Percentiles rank a stretch among this genome's conserved stretches.
Conservation (phyloP, 768 basidiomycete genomes). For the Psilocybe sp. region DNA sequence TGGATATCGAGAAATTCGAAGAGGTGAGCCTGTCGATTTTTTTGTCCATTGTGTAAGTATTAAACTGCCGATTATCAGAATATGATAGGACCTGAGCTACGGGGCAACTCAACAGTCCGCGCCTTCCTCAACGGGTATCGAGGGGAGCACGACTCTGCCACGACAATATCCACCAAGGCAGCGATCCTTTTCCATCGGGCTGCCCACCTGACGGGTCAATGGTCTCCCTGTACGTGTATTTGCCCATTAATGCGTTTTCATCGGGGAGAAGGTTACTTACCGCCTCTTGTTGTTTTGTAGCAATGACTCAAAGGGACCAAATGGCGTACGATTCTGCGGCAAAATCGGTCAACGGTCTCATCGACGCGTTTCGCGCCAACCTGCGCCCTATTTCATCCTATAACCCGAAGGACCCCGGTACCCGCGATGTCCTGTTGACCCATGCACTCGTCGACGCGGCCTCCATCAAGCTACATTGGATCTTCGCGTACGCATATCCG, state of each 20-base stretch:
- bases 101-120: conserved; percentile 45
- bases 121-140: conserved; percentile 41
- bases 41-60: conserved; percentile 2
- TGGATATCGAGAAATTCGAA: conserved; percentile 37
- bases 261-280: conserved; percentile 7
- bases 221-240: conserved; percentile 35
- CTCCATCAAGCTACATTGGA: conserved; percentile 49
- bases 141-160: conserved; percentile 32
- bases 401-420: conserved; percentile 28
- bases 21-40: conserved; percentile 25
- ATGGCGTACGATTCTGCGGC: conserved; percentile 42
- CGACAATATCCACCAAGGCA: conserved; percentile 50
- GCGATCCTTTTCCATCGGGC: conserved; percentile 59
- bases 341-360: conserved; percentile 41
- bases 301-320: conserved; percentile 38
- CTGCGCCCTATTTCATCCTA: conserved; percentile 31
- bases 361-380: conserved; percentile 36
- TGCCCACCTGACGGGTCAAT: conserved; percentile 48
- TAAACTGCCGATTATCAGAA: conserved; percentile 11
- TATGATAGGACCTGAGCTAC: conserved; percentile 44
- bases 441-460: conserved; percentile 49
- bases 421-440: conserved; percentile 39
- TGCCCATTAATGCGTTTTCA: background rate
- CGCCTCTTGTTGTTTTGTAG: conserved; percentile 21
- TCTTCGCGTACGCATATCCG: conserved; percentile 40